Conservation (phyloP, 768 basidiomycete species). For the Xanthoconium stramineum region DNA sequence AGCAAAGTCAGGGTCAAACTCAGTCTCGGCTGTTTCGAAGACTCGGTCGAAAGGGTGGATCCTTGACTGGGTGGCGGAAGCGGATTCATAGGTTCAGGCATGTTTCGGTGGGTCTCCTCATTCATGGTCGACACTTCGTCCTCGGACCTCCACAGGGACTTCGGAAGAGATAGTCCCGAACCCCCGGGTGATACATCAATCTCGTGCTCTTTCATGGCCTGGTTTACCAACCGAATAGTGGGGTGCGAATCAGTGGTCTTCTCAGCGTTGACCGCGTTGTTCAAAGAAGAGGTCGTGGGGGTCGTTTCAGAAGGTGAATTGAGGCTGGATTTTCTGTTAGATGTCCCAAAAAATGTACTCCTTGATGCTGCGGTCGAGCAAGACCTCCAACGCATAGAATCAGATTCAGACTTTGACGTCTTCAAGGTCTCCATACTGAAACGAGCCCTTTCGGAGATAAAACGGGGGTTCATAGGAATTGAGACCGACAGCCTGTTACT, state of each 20-base stretch:
- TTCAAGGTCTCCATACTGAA: slow-evolving; percentile 24
- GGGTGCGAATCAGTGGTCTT: slow-evolving; percentile 9
- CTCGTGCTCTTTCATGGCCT: slow-evolving; percentile 3
- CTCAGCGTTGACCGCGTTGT: slow-evolving; percentile 3
- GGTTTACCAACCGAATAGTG: slow-evolving; percentile 26
- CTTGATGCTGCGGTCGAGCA: slow-evolving; percentile 13
- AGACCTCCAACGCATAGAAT: slow-evolving; percentile 15
- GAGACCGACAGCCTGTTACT: slow-evolving; percentile 38
- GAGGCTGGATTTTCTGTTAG: slow-evolving; percentile 10
- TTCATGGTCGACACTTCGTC: slow-evolving; percentile 9
- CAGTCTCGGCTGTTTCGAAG: slow-evolving; percentile 51
- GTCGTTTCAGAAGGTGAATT: slow-evolving; percentile 29
- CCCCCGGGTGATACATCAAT: neutral
- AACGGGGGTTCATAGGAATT: slow-evolving; percentile 29
- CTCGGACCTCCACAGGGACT: slow-evolving; percentile 11
- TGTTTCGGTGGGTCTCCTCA: neutral
- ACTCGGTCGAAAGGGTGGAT: slow-evolving; percentile 15
- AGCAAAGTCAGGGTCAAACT: slow-evolving; percentile 56
- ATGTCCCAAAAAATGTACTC: slow-evolving; percentile 2
- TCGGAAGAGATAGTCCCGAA: slow-evolving; percentile 8
- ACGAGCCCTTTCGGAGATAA: slow-evolving; percentile 24
- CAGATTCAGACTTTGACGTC: slow-evolving; percentile 19
- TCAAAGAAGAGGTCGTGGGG: slow-evolving; percentile 12
- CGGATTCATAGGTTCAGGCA: slow-evolving; percentile 11
- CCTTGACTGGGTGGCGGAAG: slow-evolving; percentile 13